A percentile compares a stretch with the other conserved stretches of the same genome.
Evolutionary conservation across 371 early-diverging fungal species (phyloP).

Genomic region (Circinella minor): DNA sequence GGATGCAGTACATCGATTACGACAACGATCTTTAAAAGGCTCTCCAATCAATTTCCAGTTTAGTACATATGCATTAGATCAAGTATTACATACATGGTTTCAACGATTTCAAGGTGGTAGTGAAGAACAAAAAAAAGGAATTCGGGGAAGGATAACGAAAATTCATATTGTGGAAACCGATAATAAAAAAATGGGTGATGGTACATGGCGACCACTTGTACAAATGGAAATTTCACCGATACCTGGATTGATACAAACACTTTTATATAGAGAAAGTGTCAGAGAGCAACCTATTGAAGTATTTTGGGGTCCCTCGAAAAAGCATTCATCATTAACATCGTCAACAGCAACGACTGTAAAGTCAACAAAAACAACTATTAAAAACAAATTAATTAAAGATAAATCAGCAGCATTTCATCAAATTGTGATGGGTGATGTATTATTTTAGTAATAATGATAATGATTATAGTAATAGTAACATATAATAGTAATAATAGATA

Average conservation of each 20-base stretch:
- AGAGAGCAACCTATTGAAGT: background rate
- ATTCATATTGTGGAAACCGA: background rate
- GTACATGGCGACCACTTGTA: conserved; percentile 3
- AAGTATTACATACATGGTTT: background rate
- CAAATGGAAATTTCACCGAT: conserved; percentile 8
- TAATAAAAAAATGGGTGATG: background rate
- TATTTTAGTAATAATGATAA: background rate
- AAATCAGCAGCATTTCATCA: conserved; percentile 4
- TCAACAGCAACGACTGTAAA: background rate
- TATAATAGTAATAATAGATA: too few species aligned
- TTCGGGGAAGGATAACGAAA: background rate
- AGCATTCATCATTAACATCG: background rate
- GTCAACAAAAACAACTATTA: background rate
- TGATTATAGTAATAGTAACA: too few species aligned
- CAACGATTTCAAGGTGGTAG: background rate
- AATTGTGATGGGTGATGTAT: conserved; percentile 9
- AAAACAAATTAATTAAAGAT: background rate
- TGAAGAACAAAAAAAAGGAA: background rate
- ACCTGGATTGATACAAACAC: conserved; percentile 1
- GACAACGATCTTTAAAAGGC: background rate
- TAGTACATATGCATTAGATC: background rate
- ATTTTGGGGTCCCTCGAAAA: background rate
- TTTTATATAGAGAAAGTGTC: background rate
- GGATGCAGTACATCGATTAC: background rate
- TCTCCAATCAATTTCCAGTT: background rate